Conservation (phyloP, 1,284 basidiomycete species). For the Ceratobasidium sp. region DNA sequence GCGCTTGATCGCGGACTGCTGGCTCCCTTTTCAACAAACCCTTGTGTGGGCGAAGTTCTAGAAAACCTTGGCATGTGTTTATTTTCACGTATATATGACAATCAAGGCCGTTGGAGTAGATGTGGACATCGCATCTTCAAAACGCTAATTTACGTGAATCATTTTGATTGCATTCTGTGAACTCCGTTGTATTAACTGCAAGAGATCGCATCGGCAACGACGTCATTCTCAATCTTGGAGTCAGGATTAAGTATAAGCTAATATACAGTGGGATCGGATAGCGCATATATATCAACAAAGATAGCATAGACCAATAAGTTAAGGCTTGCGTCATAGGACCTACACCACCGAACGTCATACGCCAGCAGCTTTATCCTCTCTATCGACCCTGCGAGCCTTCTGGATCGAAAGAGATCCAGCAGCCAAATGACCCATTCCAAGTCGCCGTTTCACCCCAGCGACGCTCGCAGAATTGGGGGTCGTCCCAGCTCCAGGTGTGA, state of each 20-base stretch:
- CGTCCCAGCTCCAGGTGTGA: slow-evolving; percentile 19
- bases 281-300: not conserved
- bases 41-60: too few relatives aligned
- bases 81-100: too few relatives aligned
- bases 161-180: not conserved
- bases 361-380: slow-evolving; percentile 3
- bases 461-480: slow-evolving; percentile 34
- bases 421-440: slow-evolving; percentile 34
- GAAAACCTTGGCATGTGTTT: too few relatives aligned
- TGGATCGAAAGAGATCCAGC: slow-evolving; percentile 13
- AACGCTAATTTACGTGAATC: not conserved
- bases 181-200: not conserved
- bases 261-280: not conserved
- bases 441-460: slow-evolving; percentile 31
- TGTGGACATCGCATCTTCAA: not conserved
- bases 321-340: not conserved
- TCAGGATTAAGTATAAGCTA: not conserved
- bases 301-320: slow-evolving; percentile 15
- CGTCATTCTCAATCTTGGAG: not conserved
- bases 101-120: not conserved
- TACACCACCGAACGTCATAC: not conserved
- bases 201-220: not conserved
- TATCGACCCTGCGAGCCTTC: slow-evolving; percentile 29
- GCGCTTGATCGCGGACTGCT: not conserved
- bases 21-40: too few relatives aligned